A percentile compares a stretch with the other conserved stretches of the same genome.
Evolutionary conservation across 2,329 filamentous ascomycete genomes (phyloP).

Genomic region (Thelonectria discophora): DNA sequence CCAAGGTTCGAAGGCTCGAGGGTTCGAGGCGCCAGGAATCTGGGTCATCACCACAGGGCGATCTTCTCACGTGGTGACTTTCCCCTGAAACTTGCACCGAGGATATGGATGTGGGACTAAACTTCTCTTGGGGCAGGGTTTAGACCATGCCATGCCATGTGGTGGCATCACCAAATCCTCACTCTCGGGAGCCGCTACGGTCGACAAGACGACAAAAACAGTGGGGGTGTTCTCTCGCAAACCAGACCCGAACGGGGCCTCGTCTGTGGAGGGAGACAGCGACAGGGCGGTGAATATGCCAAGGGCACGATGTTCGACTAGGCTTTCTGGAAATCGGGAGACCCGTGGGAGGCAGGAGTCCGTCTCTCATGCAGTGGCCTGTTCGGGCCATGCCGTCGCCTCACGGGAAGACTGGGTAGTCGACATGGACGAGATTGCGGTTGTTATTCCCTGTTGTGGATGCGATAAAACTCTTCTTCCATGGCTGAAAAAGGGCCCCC

Average conservation of each 20-base stretch:
- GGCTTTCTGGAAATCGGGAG: slow-evolving; percentile 37
- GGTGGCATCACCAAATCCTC: slow-evolving; percentile 30
- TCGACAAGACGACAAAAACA: slow-evolving; percentile 26
- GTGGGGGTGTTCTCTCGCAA: slow-evolving; percentile 36
- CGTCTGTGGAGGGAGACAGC: slow-evolving; percentile 18
- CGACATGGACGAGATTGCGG: slow-evolving; percentile 22
- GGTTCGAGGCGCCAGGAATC: slow-evolving; percentile 30
- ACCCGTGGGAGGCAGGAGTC: slow-evolving; percentile 22
- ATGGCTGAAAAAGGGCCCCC: slow-evolving; percentile 11
- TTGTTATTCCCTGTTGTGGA: slow-evolving; percentile 5
- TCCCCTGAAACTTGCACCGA: slow-evolving; percentile 37
- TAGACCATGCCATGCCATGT: slow-evolving; percentile 27
- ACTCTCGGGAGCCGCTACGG: slow-evolving; percentile 20
- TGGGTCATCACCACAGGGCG: slow-evolving; percentile 31
- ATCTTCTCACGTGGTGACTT: slow-evolving; percentile 32
- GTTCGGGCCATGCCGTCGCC: slow-evolving; percentile 29
- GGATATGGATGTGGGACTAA: slow-evolving; percentile 29
- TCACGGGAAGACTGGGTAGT: slow-evolving; percentile 24
- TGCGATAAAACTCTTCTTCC: slow-evolving; percentile 5
- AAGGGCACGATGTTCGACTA: slow-evolving; percentile 27
- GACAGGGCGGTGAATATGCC: slow-evolving; percentile 27
- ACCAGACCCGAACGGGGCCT: slow-evolving; percentile 16
- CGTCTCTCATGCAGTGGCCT: slow-evolving; percentile 25
- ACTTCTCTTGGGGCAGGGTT: slow-evolving; percentile 20
- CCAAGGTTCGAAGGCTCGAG: background rate